Percentiles rank a stretch among this genome's conserved stretches.
These are phyloP conservation scores for Phytopythium helicoides DNA, from an alignment of 352 stramenopile genomes.

Conservation along the genomic window DNA sequence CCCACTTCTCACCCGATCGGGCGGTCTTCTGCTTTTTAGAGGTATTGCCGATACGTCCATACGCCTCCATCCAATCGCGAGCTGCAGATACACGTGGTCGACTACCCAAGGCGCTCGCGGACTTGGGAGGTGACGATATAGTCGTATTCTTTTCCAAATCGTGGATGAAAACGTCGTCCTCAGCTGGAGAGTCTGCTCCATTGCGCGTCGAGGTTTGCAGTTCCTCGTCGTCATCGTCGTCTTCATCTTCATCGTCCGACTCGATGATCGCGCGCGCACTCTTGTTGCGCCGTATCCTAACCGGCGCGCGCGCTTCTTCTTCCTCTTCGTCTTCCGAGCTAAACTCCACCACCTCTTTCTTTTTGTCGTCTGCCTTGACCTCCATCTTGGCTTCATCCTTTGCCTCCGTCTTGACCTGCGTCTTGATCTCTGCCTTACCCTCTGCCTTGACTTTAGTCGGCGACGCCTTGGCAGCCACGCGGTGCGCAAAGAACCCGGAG, in stretches of 20 bases:
- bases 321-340: constrained; percentile 45
- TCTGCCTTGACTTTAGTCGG: constrained; percentile 13
- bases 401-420: too few relatives aligned
- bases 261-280: constrained; percentile 62
- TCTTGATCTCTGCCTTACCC: neutral
- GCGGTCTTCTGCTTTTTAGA: constrained; percentile 22
- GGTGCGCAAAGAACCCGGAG: constrained; percentile 35
- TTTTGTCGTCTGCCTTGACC: constrained; percentile 1
- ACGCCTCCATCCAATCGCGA: constrained; percentile 62
- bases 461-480: neutral
- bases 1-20: neutral
- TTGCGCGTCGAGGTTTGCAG: constrained; percentile 8
- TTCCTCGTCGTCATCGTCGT: constrained; percentile 19
- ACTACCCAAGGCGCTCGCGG: neutral
- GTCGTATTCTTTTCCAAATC: constrained; percentile 6
- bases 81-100: constrained; percentile 18
- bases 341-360: constrained; percentile 29
- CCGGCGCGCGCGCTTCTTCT: constrained; percentile 36
- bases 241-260: constrained; percentile 47
- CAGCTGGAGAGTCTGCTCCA: constrained; percentile 7
- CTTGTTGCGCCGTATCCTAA: constrained; percentile 34
- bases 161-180: constrained; percentile 31
- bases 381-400: too few relatives aligned
- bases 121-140: neutral
- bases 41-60: constrained; percentile 20